These are phyloP conservation scores for Meyerozyma carpophila DNA, from an alignment of 1,139 yeast genomes.

Conservation along the genomic window DNA sequence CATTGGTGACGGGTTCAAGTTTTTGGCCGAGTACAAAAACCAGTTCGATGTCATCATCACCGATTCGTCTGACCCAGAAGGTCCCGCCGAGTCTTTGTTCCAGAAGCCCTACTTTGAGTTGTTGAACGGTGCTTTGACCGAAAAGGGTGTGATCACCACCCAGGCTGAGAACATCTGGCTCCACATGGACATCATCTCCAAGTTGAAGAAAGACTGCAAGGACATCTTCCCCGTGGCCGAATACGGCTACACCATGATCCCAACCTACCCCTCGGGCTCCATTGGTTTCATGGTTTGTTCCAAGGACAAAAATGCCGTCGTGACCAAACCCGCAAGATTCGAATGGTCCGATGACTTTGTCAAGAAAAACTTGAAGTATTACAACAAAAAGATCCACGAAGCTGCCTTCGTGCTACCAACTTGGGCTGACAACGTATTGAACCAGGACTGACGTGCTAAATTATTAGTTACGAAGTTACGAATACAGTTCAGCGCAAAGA, in stretches of 20 bases:
- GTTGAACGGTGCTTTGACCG: constrained; percentile 73
- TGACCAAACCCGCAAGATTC: constrained; percentile 61
- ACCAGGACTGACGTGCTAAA: constrained; percentile 12
- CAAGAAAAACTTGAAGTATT: constrained; percentile 63
- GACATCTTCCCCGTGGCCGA: constrained; percentile 84
- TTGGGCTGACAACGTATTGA: constrained; percentile 55
- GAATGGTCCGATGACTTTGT: constrained; percentile 61
- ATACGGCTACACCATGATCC: constrained; percentile 83
- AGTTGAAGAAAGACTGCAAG: constrained; percentile 68
- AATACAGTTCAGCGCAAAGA: not conserved
- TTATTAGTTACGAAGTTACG: not conserved
- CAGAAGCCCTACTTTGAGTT: constrained; percentile 82
- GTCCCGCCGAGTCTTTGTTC: constrained; percentile 89
- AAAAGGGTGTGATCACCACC: constrained; percentile 83
- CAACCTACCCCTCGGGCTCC: constrained; percentile 92
- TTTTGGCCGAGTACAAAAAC: constrained; percentile 62
- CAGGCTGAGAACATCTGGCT: constrained; percentile 92
- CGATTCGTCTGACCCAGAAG: constrained; percentile 95
- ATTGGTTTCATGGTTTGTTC: constrained; percentile 92
- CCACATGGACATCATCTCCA: constrained; percentile 72
- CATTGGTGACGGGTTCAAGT: constrained; percentile 91
- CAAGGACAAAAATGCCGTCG: constrained; percentile 60
- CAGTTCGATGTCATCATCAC: constrained; percentile 88
- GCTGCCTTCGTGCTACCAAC: constrained; percentile 87
- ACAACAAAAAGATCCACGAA: constrained; percentile 72